Conservation (phyloP, 129 eudicot genomes). For the Ambrosia artemisiifolia region DNA sequence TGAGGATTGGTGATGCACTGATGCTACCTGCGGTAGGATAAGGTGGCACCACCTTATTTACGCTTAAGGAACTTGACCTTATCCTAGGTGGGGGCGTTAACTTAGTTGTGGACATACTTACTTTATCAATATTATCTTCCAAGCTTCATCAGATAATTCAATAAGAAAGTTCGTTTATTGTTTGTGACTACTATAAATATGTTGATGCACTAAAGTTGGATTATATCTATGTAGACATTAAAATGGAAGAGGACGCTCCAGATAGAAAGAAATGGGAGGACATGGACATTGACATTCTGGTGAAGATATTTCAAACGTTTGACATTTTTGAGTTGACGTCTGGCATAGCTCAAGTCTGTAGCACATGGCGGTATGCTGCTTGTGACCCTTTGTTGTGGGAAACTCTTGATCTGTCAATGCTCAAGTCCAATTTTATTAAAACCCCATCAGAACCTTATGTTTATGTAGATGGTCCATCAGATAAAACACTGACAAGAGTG, state of each 20-base stretch:
- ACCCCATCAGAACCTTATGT: conserved; percentile 68
- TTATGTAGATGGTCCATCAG: conserved; percentile 64
- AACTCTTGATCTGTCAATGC: conserved; percentile 58
- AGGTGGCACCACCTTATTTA: no score
- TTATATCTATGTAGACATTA: not conserved
- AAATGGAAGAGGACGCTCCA: conserved; percentile 37
- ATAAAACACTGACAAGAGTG: conserved; percentile 50
- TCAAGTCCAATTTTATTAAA: conserved; percentile 57
- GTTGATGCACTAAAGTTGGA: not conserved
- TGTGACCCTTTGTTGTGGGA: conserved; percentile 68
- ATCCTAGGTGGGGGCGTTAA: no score
- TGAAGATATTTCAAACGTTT: conserved; percentile 43
- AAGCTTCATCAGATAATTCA: no score
- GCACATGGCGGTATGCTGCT: conserved; percentile 61
- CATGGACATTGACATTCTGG: conserved; percentile 46
- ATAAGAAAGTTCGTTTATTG: no score
- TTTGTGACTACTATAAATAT: not conserved
- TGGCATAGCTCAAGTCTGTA: conserved; percentile 53
- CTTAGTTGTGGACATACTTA: no score
- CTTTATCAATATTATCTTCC: no score
- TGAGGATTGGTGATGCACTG: no score
- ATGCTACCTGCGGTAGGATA: no score
- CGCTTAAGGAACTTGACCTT: no score
- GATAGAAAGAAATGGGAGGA: conserved; percentile 51
- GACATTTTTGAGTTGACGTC: conserved; percentile 46